A percentile compares a stretch with the other conserved stretches of the same genome.
Evolutionary conservation across 495 filamentous ascomycete genomes (phyloP).

Genomic region (Aspergillus sclerotioniger): DNA sequence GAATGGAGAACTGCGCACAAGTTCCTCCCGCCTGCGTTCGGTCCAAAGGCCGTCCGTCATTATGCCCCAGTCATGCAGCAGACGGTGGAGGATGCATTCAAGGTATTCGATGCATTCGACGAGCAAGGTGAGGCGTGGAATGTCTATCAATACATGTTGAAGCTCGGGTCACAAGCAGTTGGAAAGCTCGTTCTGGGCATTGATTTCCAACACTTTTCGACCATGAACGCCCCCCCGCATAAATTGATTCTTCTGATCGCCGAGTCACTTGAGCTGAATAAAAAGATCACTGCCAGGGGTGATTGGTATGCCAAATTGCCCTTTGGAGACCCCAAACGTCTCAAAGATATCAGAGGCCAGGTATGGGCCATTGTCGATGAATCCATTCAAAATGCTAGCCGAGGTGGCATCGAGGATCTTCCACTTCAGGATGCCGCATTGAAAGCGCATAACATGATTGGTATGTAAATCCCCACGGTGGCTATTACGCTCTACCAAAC

Average conservation of each 20-base stretch:
- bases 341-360: slow-evolving; percentile 20
- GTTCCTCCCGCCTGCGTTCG: slow-evolving; percentile 53
- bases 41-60: slow-evolving; percentile 53
- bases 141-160: slow-evolving; percentile 57
- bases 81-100: slow-evolving; percentile 35
- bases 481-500: not conserved
- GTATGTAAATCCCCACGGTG: not conserved
- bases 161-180: slow-evolving; percentile 50
- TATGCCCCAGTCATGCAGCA: slow-evolving; percentile 52
- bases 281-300: slow-evolving; percentile 44
- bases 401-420: slow-evolving; percentile 36
- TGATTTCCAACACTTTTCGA: slow-evolving; percentile 50
- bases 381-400: slow-evolving; percentile 24
- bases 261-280: slow-evolving; percentile 44
- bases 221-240: slow-evolving; percentile 38
- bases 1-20: slow-evolving; percentile 50
- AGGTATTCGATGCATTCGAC: slow-evolving; percentile 53
- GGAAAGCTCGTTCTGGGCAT: slow-evolving; percentile 45
- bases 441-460: slow-evolving; percentile 1
- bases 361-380: slow-evolving; percentile 25
- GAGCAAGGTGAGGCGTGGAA: slow-evolving; percentile 46
- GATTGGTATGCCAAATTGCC: slow-evolving; percentile 52
- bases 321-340: slow-evolving; percentile 47
- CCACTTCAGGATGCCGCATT: slow-evolving; percentile 1
- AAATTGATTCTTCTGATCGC: slow-evolving; percentile 38